These are phyloP conservation scores for Colletotrichum orbiculare DNA, from an alignment of 2,329 filamentous ascomycete genomes.

Conservation along the genomic window DNA sequence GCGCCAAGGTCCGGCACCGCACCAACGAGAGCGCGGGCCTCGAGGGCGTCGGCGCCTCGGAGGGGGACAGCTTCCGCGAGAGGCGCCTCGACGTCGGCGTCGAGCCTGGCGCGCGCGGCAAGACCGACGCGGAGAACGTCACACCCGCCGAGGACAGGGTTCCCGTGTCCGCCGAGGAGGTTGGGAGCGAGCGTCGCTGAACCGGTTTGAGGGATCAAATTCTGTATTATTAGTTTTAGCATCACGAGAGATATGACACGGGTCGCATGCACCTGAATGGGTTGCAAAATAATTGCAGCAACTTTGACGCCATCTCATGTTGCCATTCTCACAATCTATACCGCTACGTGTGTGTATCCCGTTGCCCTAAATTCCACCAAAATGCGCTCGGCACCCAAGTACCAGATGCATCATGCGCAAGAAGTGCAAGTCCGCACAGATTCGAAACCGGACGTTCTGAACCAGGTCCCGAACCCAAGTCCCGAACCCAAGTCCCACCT, in stretches of 20 bases:
- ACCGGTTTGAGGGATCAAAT: background rate
- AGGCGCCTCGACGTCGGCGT: conserved; percentile 45
- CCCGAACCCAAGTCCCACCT: no score
- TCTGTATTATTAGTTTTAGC: conserved; percentile 18
- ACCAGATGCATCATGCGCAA: no score
- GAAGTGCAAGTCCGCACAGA: no score
- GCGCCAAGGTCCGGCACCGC: conserved; percentile 41
- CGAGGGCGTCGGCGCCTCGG: conserved; percentile 51
- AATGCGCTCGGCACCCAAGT: no score
- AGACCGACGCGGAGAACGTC: conserved; percentile 38
- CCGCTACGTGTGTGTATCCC: background rate
- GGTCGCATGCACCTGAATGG: no score
- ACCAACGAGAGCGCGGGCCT: conserved; percentile 53
- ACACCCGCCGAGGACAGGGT: conserved; percentile 42
- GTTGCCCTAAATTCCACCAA: conserved; percentile 1
- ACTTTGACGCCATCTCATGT: conserved; percentile 1
- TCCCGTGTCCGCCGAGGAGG: conserved; percentile 41
- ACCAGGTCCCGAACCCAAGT: no score
- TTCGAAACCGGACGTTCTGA: no score
- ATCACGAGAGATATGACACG: conserved; percentile 7
- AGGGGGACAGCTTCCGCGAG: conserved; percentile 43
- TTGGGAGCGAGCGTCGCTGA: conserved; percentile 39
- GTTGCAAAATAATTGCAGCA: no score
- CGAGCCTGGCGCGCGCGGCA: conserved; percentile 40
- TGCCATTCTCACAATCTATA: background rate